Conservation (phyloP, 2,329 filamentous ascomycete species). For the Geosmithia morbida region DNA sequence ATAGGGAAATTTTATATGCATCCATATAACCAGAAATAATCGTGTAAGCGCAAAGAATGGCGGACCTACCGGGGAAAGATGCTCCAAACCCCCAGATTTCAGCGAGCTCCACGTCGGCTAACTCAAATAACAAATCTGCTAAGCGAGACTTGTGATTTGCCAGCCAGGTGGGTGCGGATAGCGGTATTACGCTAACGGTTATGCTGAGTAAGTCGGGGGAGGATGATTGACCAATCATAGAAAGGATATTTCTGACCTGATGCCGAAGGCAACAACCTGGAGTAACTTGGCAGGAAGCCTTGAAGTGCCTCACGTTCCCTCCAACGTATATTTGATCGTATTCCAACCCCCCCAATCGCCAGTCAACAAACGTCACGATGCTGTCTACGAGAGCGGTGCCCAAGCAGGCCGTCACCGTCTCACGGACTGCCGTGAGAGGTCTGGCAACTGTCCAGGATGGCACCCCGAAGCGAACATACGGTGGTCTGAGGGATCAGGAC, state of each 20-base stretch:
- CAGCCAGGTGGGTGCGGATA: neutral
- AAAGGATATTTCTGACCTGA: slow-evolving; percentile 17
- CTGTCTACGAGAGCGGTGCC: slow-evolving; percentile 28
- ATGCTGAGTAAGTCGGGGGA: slow-evolving; percentile 12
- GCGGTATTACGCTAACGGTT: slow-evolving; percentile 14
- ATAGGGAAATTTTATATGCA: neutral
- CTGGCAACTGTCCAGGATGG: slow-evolving; percentile 73
- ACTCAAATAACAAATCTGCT: slow-evolving; percentile 8
- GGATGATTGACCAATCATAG: slow-evolving; percentile 26
- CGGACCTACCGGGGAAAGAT: neutral
- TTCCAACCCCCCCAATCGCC: slow-evolving; percentile 5
- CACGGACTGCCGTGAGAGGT: slow-evolving; percentile 40
- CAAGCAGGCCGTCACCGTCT: slow-evolving; percentile 21
- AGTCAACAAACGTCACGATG: slow-evolving; percentile 21
- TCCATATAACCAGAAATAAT: neutral
- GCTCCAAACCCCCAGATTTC: neutral
- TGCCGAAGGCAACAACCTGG: slow-evolving; percentile 6
- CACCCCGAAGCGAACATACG: slow-evolving; percentile 57
- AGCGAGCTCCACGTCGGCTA: neutral
- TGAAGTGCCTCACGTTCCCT: slow-evolving; percentile 19
- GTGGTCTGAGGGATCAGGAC: slow-evolving; percentile 89
- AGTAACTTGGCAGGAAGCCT: slow-evolving; percentile 10
- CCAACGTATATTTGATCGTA: slow-evolving; percentile 5
- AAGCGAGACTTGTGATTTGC: slow-evolving; percentile 4
- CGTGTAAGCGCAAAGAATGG: neutral